These are phyloP conservation scores for Epichloe sibirici DNA, from an alignment of 2,329 filamentous ascomycete species.

Conservation along the genomic window DNA sequence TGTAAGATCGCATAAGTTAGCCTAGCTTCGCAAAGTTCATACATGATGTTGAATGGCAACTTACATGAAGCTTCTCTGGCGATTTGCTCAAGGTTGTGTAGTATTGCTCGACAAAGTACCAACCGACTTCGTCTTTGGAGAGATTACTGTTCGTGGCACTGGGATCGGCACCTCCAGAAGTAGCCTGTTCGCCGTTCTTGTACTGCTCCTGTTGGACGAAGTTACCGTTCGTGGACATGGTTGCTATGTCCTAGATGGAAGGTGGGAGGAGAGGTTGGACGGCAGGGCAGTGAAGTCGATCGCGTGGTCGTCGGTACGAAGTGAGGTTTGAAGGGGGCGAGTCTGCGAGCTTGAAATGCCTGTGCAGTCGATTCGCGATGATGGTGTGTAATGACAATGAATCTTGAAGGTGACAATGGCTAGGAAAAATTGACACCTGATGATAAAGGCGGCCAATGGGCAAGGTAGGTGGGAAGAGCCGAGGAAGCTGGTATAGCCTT, in stretches of 20 bases:
- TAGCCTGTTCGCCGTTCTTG: conserved; percentile 26
- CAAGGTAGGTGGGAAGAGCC: neutral
- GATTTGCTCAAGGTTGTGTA: conserved; percentile 94
- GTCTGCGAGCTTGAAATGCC: neutral
- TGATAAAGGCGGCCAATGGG: conserved; percentile 6
- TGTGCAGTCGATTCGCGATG: neutral
- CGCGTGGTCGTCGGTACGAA: neutral
- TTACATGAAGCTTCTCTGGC: conserved; percentile 80
- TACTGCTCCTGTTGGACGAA: conserved; percentile 33
- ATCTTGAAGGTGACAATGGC: neutral
- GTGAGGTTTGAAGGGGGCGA: neutral
- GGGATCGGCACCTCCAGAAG: conserved; percentile 22
- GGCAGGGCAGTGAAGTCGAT: neutral
- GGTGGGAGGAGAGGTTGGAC: conserved; percentile 3
- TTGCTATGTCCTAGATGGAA: conserved; percentile 11
- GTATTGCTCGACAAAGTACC: conserved; percentile 99
- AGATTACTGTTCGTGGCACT: conserved; percentile 33
- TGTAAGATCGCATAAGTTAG: neutral
- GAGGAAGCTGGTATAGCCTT: conserved; percentile 1
- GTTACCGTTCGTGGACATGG: conserved; percentile 48
- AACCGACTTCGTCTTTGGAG: conserved; percentile 89
- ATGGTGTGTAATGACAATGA: neutral
- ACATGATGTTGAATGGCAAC: conserved; percentile 15
- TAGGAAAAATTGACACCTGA: conserved; percentile 8
- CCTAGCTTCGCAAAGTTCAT: neutral